Conservation (phyloP, 495 filamentous ascomycete species). For the Melanomma pulvis-pyrius region DNA sequence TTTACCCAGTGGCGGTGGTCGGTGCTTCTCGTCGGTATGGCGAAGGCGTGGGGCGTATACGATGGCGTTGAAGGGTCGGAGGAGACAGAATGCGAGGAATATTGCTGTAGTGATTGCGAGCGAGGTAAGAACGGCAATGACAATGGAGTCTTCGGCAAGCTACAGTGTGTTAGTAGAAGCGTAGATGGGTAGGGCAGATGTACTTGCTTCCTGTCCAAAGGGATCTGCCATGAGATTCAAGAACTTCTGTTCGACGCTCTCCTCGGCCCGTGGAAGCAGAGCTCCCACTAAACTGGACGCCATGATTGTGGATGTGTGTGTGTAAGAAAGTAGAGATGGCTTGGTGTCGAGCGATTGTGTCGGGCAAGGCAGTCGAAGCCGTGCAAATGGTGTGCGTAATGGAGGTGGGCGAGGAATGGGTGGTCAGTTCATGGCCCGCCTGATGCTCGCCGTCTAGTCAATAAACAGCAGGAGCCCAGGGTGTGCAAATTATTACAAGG, state of each 20-base stretch:
- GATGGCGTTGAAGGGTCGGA: slow-evolving; percentile 85
- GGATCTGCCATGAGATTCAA: slow-evolving; percentile 43
- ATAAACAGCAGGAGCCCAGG: slow-evolving; percentile 9
- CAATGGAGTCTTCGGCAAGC: slow-evolving; percentile 68
- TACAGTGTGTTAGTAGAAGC: slow-evolving; percentile 35
- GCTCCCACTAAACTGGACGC: slow-evolving; percentile 6
- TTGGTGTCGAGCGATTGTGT: neutral
- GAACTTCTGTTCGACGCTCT: slow-evolving; percentile 40
- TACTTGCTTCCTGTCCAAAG: slow-evolving; percentile 37
- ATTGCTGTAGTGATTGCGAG: slow-evolving; percentile 64
- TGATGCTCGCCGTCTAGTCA: slow-evolving; percentile 8
- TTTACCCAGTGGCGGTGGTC: slow-evolving; percentile 86
- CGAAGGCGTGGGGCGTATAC: slow-evolving; percentile 96
- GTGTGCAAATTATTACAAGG: slow-evolving; percentile 14
- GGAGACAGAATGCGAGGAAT: slow-evolving; percentile 77
- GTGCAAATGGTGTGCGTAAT: neutral
- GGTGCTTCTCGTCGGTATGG: slow-evolving; percentile 87
- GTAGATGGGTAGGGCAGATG: neutral
- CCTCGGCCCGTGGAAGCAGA: slow-evolving; percentile 12
- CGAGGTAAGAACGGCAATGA: slow-evolving; percentile 82
- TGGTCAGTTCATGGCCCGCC: neutral
- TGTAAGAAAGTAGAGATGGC: neutral
- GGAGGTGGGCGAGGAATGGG: neutral
- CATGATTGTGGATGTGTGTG: slow-evolving; percentile 30
- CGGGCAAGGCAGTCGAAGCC: neutral